Conservation (phyloP, 129 eudicot species). For the Apium graveolens region DNA sequence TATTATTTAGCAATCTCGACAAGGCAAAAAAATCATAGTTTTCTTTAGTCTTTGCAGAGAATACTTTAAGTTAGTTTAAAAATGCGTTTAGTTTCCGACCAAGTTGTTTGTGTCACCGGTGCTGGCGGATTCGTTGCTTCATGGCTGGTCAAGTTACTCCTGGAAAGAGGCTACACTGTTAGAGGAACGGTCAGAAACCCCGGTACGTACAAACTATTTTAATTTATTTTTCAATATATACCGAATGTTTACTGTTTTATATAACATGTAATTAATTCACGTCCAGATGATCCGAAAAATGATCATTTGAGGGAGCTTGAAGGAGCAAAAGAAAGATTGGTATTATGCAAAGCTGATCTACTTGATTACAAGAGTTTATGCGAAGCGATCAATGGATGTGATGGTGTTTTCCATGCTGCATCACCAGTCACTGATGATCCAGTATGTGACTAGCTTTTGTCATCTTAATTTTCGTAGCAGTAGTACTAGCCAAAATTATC, state of each 20-base stretch:
- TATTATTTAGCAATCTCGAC: not conserved
- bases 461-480: too few relatives aligned
- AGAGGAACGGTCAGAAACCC: conserved; percentile 94
- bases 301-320: conserved; percentile 77
- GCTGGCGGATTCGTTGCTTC: conserved; percentile 98
- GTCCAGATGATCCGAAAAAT: conserved; percentile 82
- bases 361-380: conserved; percentile 74
- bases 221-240: not conserved
- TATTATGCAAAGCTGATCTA: conserved; percentile 79
- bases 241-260: too few relatives aligned
- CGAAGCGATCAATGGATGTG: conserved; percentile 78
- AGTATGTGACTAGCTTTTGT: conserved; percentile 16
- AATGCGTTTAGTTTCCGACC: conserved; percentile 51
- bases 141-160: conserved; percentile 85
- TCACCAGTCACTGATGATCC: conserved; percentile 98
- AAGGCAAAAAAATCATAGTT: not conserved
- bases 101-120: conserved; percentile 87
- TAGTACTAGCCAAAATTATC: not conserved
- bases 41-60: too few relatives aligned
- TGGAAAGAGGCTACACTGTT: conserved; percentile 77
- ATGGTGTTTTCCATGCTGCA: conserved; percentile 95
- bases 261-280: not conserved
- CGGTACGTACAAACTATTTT: conserved; percentile 21
- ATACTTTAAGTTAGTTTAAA: not conserved
- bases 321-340: conserved; percentile 85